Evolutionary conservation across 1,284 basidiomycete species (phyloP), one percentile per base, ranked within the genome.

Genomic region (Apiotrichum domesticum): DNA sequence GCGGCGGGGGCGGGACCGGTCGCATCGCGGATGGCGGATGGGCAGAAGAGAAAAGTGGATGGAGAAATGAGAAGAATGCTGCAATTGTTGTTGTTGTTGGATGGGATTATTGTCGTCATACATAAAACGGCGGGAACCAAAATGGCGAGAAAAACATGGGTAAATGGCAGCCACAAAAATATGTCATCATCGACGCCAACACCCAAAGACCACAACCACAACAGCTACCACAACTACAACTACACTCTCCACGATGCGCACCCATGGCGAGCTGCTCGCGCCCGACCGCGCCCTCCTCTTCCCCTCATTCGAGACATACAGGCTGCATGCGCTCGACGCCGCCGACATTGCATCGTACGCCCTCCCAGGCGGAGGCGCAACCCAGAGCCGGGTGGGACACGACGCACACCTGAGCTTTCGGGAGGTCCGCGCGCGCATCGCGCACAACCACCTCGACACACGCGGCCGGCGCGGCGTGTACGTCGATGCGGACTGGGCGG

Each of bases 351-450:
- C 43, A 8, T 54, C 57, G 8, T 66, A 57, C 49, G 42, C 56
- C 1, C 61, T 75, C 4, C 73, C 73, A 0, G 66, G 59, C 4
- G 33, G 34, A 1, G 71, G 71, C 15, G 70, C 73, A 8, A 75
- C 73, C 1, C 71, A 73, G 49, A 63, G 64, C 44, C 63, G 73
- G 10, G 59, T 72, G 15, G 65, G 65, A 10, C 65, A 71, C 47
- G 56, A 54, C 40, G 49, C 57, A 1, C 67, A 71, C 43, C 61
- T 74, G 10, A 64, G 65, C 10, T 75, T 73, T 62, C 69, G 69
- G 51, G 90, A 95, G 69, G 85, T 91, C 40, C 84, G 88, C 68
- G 86, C 85, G 61, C 80, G 92, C 44, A 90, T 94, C 47, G 81
- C 84, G 35, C 88, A 91, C 76, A 91, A 95, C 66, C 92, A 94